phyloP scores from a whole-genome alignment of 768 basidiomycete genomes.

The Sistotremastrum suecicum region DNA sequence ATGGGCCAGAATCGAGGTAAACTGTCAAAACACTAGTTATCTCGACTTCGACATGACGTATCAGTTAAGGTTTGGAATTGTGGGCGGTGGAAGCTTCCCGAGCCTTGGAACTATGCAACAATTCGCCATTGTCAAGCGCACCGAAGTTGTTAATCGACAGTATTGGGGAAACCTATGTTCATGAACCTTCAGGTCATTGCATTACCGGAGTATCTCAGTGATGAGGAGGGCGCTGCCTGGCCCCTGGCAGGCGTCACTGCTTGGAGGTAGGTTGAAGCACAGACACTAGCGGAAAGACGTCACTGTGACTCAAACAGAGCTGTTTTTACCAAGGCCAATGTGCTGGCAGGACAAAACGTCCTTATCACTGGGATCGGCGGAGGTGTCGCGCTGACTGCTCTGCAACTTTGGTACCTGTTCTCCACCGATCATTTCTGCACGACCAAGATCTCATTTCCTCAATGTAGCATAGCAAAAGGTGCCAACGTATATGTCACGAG shows the following conservation, averaged over 20 bases:
- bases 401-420: slow-evolving; percentile 33
- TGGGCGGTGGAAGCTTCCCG: slow-evolving; percentile 44
- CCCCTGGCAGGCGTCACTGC: slow-evolving; percentile 69
- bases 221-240: slow-evolving; percentile 62
- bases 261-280: slow-evolving; percentile 45
- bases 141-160: slow-evolving; percentile 11
- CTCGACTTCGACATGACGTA: slow-evolving; percentile 7
- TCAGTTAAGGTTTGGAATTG: slow-evolving; percentile 38
- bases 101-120: slow-evolving; percentile 62
- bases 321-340: slow-evolving; percentile 46
- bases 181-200: slow-evolving; percentile 32
- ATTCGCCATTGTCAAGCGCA: slow-evolving; percentile 58
- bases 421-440: no score
- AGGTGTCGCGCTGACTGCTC: slow-evolving; percentile 63
- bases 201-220: slow-evolving; percentile 52
- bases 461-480: slow-evolving; percentile 46
- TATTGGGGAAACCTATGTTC: no score
- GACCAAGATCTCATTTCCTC: no score
- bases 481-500: slow-evolving; percentile 78
- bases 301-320: slow-evolving; percentile 29
- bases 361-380: slow-evolving; percentile 77
- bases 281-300: not conserved
- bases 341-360: slow-evolving; percentile 51
- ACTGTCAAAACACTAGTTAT: slow-evolving; percentile 9
- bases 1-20: slow-evolving; percentile 52